Conservation (phyloP, 140 eudicot species). For the Stevia rebaudiana region DNA sequence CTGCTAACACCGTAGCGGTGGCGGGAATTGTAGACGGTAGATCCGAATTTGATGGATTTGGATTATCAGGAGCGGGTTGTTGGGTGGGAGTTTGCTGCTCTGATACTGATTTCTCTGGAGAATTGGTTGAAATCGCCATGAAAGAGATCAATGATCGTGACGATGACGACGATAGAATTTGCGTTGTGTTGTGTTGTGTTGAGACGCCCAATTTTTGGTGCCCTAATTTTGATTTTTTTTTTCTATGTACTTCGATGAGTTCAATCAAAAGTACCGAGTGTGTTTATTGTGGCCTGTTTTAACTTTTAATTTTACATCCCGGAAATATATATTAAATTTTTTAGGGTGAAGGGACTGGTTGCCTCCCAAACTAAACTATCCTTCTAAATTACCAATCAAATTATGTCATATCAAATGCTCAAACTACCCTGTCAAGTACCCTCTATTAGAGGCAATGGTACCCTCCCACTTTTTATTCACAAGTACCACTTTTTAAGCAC, state of each 20-base stretch:
- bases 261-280: neutral
- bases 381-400: too few relatives aligned
- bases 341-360: too few relatives aligned
- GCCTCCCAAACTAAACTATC: too few relatives aligned
- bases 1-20: conserved; percentile 17
- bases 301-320: too few relatives aligned
- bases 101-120: conserved; percentile 27
- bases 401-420: too few relatives aligned
- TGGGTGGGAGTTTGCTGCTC: conserved; percentile 12
- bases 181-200: neutral
- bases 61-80: conserved; percentile 34
- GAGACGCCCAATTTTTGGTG: conserved; percentile 18
- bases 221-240: conserved; percentile 26
- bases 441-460: too few relatives aligned
- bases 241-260: neutral
- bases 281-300: neutral
- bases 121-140: conserved; percentile 38
- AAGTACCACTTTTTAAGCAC: too few relatives aligned
- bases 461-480: too few relatives aligned
- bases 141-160: neutral
- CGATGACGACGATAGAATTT: conserved; percentile 1
- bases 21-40: conserved; percentile 23
- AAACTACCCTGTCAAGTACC: too few relatives aligned
- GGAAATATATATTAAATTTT: too few relatives aligned
- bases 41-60: conserved; percentile 22